Evolutionary conservation across 768 basidiomycete species (phyloP).

Genomic region (Daedalea quercina): DNA sequence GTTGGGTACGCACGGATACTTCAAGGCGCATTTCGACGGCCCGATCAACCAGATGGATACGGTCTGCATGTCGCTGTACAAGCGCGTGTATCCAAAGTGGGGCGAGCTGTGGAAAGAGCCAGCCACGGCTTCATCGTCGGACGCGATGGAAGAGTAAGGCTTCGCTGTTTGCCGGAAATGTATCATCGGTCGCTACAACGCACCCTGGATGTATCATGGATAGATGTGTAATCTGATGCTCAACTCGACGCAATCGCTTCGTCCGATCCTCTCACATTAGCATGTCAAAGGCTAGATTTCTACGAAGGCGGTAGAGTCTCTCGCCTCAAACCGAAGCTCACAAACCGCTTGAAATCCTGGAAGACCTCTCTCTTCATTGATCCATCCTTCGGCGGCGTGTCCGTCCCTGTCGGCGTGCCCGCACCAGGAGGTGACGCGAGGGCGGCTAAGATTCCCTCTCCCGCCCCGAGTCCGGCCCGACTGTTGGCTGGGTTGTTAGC

Average conservation of each 20-base stretch:
- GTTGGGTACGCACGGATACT: constrained; percentile 93
- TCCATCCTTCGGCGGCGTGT: constrained; percentile 33
- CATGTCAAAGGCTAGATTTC: background rate
- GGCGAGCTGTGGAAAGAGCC: constrained; percentile 42
- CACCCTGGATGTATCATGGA: background rate
- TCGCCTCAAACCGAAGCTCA: constrained; percentile 81
- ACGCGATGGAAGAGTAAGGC: constrained; percentile 21
- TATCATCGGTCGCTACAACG: background rate
- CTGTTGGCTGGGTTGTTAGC: constrained; percentile 63
- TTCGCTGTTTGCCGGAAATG: background rate
- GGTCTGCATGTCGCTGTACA: constrained; percentile 92
- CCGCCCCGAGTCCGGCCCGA: constrained; percentile 42
- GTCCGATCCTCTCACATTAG: background rate
- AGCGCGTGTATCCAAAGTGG: constrained; percentile 91
- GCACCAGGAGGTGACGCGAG: constrained; percentile 57
- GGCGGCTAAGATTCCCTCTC: constrained; percentile 54
- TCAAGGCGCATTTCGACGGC: constrained; percentile 94
- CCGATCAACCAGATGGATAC: constrained; percentile 96
- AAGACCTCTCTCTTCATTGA: constrained; percentile 70
- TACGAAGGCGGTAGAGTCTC: constrained; percentile 33
- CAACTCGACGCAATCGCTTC: background rate
- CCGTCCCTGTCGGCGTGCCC: constrained; percentile 51
- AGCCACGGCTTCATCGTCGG: background rate
- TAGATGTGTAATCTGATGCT: background rate
- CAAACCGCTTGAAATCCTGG: constrained; percentile 82